Evolutionary conservation across 208 protist species (phyloP), one percentile per base, ranked within the genome.

Genomic region (Acanthamoeba lenticulata): DNA sequence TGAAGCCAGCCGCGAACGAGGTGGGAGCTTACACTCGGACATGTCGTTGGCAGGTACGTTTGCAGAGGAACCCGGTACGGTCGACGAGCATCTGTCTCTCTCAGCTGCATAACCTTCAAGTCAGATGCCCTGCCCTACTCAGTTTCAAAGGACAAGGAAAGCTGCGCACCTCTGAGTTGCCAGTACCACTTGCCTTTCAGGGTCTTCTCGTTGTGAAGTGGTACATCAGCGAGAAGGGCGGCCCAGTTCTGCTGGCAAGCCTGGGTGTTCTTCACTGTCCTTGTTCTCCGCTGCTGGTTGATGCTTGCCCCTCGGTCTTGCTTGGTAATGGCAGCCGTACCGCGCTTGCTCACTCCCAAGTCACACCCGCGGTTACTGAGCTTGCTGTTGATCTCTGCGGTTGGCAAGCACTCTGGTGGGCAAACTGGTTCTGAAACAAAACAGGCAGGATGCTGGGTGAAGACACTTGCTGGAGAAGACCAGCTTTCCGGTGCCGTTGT

Each of bases 171-270:
- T 32, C 69, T 29, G 9, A 79, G 38, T 3, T 79, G 69, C 69
- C 69, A 79, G 69, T 79, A 79, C 69, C 69, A 79, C 69, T 79
- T 79, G 36, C 69, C 69, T 36, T 45, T 44, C n/a, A 79, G 69
- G 19, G 34, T 47, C 0, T 5, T 7, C 24, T 15, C 69, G 40
- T 79, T 32, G 34, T 79, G 7, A 2, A 79, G 69, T 21, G 40
- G 69, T 19, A 29, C 15, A 21, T 32, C 69, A 9, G 40, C 34
- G 0, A 79, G 24, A 11, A 79, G 32, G 0, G 32, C 21, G 34
- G 40, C 69, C 69, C 69, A 79, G 69, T 79, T 79, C 69, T 45
- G 69, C 69, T 45, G 40, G 40, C 69, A 79, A 1, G 24, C n/a
- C 27, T 67, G 60, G 13, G 29, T 2, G 29, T 2, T 32, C n/a